Base-by-base conservation (phyloP, 1,284 basidiomycete species). In the Pseudomicrostroma phylloplanum region DNA sequence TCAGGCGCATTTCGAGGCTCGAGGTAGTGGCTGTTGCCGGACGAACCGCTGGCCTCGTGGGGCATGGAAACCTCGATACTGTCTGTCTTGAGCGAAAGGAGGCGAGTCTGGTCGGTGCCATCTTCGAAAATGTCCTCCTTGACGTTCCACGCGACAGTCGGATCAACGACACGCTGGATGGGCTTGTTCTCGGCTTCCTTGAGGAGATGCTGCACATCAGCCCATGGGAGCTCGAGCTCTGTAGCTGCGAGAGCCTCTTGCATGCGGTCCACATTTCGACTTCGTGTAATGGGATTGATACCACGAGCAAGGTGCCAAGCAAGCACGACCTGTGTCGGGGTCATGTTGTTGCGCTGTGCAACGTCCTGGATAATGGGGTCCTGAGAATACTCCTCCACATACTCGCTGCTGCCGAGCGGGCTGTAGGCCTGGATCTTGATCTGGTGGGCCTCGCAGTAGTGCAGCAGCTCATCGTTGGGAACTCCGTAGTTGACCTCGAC, bases 401-500 rank as follows among this genome's bases (percentile, higher is more conserved):
- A 67, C 61, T 68, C 63, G 62, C 57, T 72, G 56, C 65, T 64
- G 39, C 73, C 73, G 23, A 75, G 67, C 21, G 73, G 71, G 25
- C 70, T 71, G 63, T 75, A 74, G 9, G 68, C 70, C 68, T 75
- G 68, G 30, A 74, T 65, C 30, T 61, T 67, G 62, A 71, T 65
- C 39, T 69, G 65, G 57, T 59, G 56, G 30, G 57, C 36, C 60
- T 83, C 62, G 64, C 86, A 88, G 80, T 87, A 82, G 64, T 91
- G 80, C 46, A 92, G 83, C 26, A 93, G 83, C 73, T 91, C 89
- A 11, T 2, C 87, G 86, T 80, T 93, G 90, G 49, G 90, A 87
- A 70, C 67, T 42, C 70, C 70, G 25, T 65, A 66, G 63, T 73
- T 74, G 65, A 75, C 72, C 57, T 75, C 73, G 57, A 75, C 72